Evolutionary conservation across 2,329 filamentous ascomycete species (phyloP).

Genomic region (Macrophomina pseudophaseolina): DNA sequence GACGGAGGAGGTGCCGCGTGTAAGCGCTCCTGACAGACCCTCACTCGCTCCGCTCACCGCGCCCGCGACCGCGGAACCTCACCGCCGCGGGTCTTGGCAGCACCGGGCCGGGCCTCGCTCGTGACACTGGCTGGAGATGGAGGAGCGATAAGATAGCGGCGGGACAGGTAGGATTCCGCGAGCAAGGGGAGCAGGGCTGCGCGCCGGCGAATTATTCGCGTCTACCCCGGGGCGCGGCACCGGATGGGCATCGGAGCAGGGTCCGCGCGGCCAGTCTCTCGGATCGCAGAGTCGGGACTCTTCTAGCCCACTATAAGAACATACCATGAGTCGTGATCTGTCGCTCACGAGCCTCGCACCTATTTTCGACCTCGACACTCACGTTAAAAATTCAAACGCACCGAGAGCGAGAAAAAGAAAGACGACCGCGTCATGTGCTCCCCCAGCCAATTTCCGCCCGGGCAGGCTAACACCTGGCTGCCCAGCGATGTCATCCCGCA

Average conservation of each 20-base stretch:
- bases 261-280: conserved; percentile 1
- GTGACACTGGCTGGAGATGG: not conserved
- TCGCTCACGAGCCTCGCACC: not conserved
- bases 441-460: not conserved
- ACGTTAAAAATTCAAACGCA: not conserved
- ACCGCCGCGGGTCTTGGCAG: conserved; percentile 13
- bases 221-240: not conserved
- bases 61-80: conserved; percentile 6
- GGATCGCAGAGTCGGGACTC: not conserved
- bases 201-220: conserved; percentile 1
- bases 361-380: not conserved
- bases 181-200: not conserved
- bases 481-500: conserved; percentile 1
- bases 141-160: conserved; percentile 8
- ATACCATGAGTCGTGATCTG: not conserved
- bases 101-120: conserved; percentile 18
- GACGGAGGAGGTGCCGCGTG: conserved; percentile 17
- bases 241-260: not conserved
- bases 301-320: not conserved
- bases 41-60: not conserved
- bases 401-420: not conserved
- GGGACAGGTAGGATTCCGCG: not conserved
- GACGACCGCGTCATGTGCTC: conserved; percentile 5
- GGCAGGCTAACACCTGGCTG: not conserved
- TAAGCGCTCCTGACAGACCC: conserved; percentile 13